Evolutionary conservation across 1,284 basidiomycete genomes (phyloP), one percentile per base, ranked within the genome.

Genomic region (Moesziomyces aphidis): DNA sequence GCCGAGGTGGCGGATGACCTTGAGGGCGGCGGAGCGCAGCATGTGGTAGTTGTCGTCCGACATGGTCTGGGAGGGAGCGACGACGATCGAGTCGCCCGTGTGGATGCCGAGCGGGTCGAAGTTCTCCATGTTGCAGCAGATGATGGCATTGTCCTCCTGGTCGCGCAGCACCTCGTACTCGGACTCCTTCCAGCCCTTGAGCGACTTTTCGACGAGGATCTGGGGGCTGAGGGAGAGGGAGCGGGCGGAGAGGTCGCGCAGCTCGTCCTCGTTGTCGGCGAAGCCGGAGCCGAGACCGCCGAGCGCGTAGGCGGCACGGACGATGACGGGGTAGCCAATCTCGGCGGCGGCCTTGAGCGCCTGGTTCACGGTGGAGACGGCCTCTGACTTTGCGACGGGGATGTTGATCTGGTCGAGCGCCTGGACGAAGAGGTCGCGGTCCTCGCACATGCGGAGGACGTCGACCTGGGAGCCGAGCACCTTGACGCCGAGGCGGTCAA

Each of bases 1-100:
- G 75, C 97, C 97, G 65, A 99, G 91, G 87, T 99, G 96, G 71
- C 97, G 91, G 68, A 97, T 95, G 69, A 95, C 93, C 87, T 99
- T 98, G 87, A 99, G 91, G 39, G 97, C 97, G 60, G 97, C 95
- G 72, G 92, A 93, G 67, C 97, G 93, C 76, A 99, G 89, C 97
- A 99, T 99, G 87, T 99, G 95, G 87, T 99, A 99, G 85, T 97
- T 94, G 85, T 86, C 85, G 83, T 99, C 97, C 42, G 95, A 93
- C 19, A 99, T 88, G 2, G 97, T 99, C 86, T 99, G 97, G 5
- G 95, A 97, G 1, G 97, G 97, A 5, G 97, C 97, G 48, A 99
- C 95, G 83, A 99, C 97, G 82, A 99, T 99, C n/a, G 96, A 99
- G 86, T 99, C 97, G 82, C 97, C 97, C n/a, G 97, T 99, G 86